Percentiles rank a stretch among this genome's conserved stretches.
These are phyloP conservation scores for Geosmithia putterillii DNA, from an alignment of 2,329 filamentous ascomycete genomes.

Conservation along the genomic window DNA sequence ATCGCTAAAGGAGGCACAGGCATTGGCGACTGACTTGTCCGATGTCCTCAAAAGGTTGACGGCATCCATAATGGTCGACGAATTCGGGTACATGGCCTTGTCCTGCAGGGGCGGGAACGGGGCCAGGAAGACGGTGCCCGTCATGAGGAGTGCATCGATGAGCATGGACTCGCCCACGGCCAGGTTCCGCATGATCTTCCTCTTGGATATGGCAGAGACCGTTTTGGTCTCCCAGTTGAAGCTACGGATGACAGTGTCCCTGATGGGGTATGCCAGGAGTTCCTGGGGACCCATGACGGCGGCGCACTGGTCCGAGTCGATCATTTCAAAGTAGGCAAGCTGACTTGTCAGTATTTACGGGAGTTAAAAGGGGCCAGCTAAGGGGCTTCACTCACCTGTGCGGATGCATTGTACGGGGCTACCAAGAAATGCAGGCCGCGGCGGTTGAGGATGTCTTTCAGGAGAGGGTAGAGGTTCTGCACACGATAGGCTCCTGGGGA, in stretches of 20 bases:
- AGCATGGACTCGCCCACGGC: constrained; percentile 59
- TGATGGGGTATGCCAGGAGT: constrained; percentile 72
- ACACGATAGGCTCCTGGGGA: constrained; percentile 54
- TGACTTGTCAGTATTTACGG: constrained; percentile 21
- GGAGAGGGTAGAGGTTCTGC: constrained; percentile 61
- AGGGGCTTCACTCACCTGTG: constrained; percentile 66
- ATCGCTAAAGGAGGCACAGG: constrained; percentile 71
- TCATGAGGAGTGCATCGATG: constrained; percentile 71
- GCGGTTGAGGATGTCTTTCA: constrained; percentile 62
- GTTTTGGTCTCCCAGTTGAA: constrained; percentile 58
- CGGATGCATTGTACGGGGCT: constrained; percentile 77
- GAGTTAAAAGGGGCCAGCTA: too few relatives aligned
- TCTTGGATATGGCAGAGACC: constrained; percentile 53
- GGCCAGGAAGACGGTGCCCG: constrained; percentile 69
- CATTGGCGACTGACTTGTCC: constrained; percentile 56
- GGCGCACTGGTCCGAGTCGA: constrained; percentile 54
- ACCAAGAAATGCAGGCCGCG: constrained; percentile 65
- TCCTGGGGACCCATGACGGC: constrained; percentile 78
- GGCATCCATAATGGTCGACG: constrained; percentile 58
- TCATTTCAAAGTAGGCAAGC: constrained; percentile 67
- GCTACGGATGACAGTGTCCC: constrained; percentile 55
- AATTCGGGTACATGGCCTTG: constrained; percentile 31
- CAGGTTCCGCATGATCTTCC: constrained; percentile 56
- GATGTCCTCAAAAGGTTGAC: constrained; percentile 62
- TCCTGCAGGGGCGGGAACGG: constrained; percentile 68